Conservation (phyloP, 2,329 filamentous ascomycete genomes). For the Davidsoniella neocaledoniae region DNA sequence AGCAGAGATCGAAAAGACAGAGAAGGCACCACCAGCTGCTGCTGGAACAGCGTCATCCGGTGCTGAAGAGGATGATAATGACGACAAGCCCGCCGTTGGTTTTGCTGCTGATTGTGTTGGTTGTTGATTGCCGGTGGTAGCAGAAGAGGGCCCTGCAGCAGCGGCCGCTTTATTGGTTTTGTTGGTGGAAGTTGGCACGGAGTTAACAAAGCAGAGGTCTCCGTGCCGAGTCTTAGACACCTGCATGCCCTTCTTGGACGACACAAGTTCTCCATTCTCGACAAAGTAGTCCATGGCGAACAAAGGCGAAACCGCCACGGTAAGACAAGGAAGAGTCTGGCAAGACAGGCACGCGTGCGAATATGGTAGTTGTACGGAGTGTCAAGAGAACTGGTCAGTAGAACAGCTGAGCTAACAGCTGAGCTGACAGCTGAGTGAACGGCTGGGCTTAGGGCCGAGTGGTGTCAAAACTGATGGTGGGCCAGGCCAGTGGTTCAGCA, state of each 20-base stretch:
- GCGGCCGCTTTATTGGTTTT: not conserved
- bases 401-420: not conserved
- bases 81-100: not conserved
- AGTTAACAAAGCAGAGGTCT: constrained; percentile 24
- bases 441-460: not conserved
- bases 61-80: not conserved
- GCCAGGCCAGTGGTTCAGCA: not conserved
- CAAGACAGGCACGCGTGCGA: not conserved
- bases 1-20: constrained; percentile 11
- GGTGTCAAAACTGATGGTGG: not conserved
- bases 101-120: too few relatives aligned
- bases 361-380: too few relatives aligned
- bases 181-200: constrained; percentile 14
- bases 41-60: not conserved
- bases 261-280: constrained; percentile 22
- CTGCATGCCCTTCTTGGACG: constrained; percentile 23
- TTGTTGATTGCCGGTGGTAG: not conserved
- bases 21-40: constrained; percentile 4
- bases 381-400: too few relatives aligned
- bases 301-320: too few relatives aligned
- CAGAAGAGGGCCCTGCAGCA: not conserved
- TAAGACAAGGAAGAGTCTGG: not conserved
- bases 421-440: not conserved
- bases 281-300: constrained; percentile 26
- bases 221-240: constrained; percentile 25